phyloP scores from a whole-genome alignment of 202 grass and related monocot genomes.

The Saccharum hybrid region DNA sequence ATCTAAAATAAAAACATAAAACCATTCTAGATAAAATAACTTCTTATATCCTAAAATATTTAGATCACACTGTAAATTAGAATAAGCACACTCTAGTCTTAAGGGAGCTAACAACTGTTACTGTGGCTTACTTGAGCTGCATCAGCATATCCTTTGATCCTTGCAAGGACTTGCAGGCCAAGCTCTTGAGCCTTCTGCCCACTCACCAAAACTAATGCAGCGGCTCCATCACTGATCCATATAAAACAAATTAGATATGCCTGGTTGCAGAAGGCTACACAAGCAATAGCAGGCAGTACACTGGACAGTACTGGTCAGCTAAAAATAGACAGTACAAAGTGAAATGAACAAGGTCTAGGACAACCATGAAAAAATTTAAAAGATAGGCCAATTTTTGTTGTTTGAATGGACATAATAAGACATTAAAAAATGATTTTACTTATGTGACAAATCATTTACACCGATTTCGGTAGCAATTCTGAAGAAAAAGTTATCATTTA shows the following conservation, averaged over 20 bases:
- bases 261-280: conserved; percentile 1
- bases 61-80: background rate
- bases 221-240: conserved; percentile 83
- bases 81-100: background rate
- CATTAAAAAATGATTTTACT: background rate
- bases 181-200: conserved; percentile 84
- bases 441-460: background rate
- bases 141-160: conserved; percentile 85
- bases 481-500: background rate
- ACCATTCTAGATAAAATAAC: background rate
- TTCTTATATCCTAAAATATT: background rate
- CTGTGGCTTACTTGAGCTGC: conserved; percentile 74
- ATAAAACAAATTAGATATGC: conserved; percentile 41
- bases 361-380: conserved; percentile 5
- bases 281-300: background rate
- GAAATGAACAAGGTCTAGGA: background rate
- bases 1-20: conserved; percentile 1
- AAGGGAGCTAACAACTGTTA: conserved; percentile 3
- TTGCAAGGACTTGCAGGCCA: conserved; percentile 77
- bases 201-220: conserved; percentile 89
- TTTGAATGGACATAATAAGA: background rate
- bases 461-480: conserved; percentile 11
- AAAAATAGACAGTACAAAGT: conserved; percentile 20
- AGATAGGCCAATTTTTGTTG: background rate
- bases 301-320: background rate